These are phyloP conservation scores for Scenedesmus sp. DNA, from an alignment of 163 green algal genomes.

Conservation along the genomic window DNA sequence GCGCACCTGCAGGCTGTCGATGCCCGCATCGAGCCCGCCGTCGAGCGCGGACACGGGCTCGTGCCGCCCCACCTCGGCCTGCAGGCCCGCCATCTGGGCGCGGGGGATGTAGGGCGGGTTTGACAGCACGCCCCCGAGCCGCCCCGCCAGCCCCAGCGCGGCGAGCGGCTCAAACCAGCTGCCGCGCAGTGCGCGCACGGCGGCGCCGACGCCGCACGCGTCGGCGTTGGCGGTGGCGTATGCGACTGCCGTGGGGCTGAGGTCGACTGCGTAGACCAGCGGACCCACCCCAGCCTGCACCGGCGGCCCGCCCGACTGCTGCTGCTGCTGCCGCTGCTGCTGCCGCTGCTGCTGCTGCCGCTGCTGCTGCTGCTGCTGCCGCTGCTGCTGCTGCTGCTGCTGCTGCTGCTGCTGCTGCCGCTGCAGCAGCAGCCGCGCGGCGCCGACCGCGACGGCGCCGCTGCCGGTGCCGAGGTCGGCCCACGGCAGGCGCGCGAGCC, in stretches of 20 bases:
- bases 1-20: conserved; percentile 66
- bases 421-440: conserved; percentile 63
- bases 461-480: conserved; percentile 89
- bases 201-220: conserved; percentile 20
- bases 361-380: background rate
- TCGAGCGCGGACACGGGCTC: conserved; percentile 80
- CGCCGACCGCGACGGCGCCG: conserved; percentile 77
- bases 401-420: background rate
- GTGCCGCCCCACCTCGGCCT: conserved; percentile 76
- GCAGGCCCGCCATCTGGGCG: conserved; percentile 67
- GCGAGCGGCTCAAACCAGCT: conserved; percentile 77
- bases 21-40: conserved; percentile 68
- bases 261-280: conserved; percentile 85
- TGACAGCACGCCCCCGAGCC: conserved; percentile 81
- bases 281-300: too few relatives aligned
- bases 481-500: conserved; percentile 64
- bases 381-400: background rate
- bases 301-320: conserved; percentile 56
- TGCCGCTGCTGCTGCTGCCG: background rate
- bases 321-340: conserved; percentile 21
- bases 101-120: conserved; percentile 93
- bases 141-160: conserved; percentile 33
- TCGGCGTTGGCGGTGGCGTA: conserved; percentile 73
- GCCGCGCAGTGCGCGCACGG: conserved; percentile 59
- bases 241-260: conserved; percentile 59